Conservation (phyloP, 768 basidiomycete genomes). For the Harrya chromipes region DNA sequence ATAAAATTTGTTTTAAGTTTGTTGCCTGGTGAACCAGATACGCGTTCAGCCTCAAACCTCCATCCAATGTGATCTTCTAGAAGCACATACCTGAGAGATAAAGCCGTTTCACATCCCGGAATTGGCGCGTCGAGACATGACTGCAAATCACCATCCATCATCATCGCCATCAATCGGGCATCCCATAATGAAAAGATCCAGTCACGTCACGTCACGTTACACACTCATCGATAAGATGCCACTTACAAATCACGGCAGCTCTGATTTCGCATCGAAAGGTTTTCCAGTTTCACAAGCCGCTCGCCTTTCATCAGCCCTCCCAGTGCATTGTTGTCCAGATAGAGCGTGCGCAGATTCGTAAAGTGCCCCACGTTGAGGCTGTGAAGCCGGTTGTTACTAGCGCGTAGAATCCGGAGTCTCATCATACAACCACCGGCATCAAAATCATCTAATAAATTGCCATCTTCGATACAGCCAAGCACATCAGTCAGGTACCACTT, state of each 20-base stretch:
- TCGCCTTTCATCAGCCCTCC: constrained; percentile 49
- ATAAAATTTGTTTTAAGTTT: constrained; percentile 59
- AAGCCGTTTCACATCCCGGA: constrained; percentile 89
- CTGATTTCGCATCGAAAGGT: constrained; percentile 90
- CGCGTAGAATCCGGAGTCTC: constrained; percentile 77
- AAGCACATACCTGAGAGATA: constrained; percentile 83
- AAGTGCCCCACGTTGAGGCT: constrained; percentile 61
- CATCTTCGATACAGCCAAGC: constrained; percentile 47
- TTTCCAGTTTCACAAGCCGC: constrained; percentile 73
- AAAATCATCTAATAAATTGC: constrained; percentile 62
- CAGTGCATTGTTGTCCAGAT: constrained; percentile 83
- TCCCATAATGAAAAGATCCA: constrained; percentile 37
- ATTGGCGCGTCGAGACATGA: constrained; percentile 52
- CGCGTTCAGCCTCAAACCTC: constrained; percentile 18
- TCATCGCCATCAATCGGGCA: constrained; percentile 35
- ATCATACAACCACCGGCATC: constrained; percentile 54
- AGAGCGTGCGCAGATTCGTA: constrained; percentile 80
- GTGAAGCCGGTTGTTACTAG: constrained; percentile 77
- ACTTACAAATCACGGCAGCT: constrained; percentile 72
- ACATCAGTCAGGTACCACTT: constrained; percentile 15
- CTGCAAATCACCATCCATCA: constrained; percentile 37
- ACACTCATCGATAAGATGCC: constrained; percentile 11
- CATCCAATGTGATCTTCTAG: constrained; percentile 7
- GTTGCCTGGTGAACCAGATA: constrained; percentile 56
- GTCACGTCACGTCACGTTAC: constrained; percentile 34